Conservation (phyloP, 2,329 filamentous ascomycete genomes). For the Rhynchosporium agropyri region DNA sequence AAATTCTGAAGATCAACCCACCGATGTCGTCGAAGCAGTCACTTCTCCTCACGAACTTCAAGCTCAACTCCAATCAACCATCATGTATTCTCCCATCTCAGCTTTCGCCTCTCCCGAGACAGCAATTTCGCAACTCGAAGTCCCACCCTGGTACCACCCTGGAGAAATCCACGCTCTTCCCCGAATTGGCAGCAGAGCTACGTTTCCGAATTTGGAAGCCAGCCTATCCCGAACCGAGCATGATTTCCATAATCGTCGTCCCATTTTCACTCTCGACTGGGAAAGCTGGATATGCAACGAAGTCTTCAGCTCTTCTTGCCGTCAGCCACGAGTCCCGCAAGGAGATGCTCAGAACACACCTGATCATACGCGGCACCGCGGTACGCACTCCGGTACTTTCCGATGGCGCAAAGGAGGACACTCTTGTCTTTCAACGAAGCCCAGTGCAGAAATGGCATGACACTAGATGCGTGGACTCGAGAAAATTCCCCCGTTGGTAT, state of each 20-base stretch:
- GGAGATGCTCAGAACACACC: background rate
- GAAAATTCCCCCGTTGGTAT: background rate
- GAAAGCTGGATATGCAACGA: background rate
- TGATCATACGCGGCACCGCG: background rate
- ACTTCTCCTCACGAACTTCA: background rate
- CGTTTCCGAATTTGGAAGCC: background rate
- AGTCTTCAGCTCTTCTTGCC: background rate
- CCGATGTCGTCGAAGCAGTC: too few relatives aligned
- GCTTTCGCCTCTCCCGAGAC: background rate
- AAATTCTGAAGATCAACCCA: too few relatives aligned
- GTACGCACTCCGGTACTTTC: background rate
- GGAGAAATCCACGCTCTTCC: background rate
- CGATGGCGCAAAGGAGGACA: background rate
- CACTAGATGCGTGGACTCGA: background rate
- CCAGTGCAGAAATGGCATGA: background rate
- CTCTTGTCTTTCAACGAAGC: background rate
- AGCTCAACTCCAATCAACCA: background rate
- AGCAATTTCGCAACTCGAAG: background rate
- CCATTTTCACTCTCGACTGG: rapidly evolving
- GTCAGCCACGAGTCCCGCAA: background rate
- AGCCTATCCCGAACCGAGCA: background rate
- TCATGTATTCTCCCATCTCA: background rate
- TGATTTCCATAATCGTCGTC: background rate
- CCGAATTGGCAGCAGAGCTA: background rate
- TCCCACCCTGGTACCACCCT: background rate